phyloP scores from a whole-genome alignment of 2,329 filamentous ascomycete species.

The Truncatella angustata region DNA sequence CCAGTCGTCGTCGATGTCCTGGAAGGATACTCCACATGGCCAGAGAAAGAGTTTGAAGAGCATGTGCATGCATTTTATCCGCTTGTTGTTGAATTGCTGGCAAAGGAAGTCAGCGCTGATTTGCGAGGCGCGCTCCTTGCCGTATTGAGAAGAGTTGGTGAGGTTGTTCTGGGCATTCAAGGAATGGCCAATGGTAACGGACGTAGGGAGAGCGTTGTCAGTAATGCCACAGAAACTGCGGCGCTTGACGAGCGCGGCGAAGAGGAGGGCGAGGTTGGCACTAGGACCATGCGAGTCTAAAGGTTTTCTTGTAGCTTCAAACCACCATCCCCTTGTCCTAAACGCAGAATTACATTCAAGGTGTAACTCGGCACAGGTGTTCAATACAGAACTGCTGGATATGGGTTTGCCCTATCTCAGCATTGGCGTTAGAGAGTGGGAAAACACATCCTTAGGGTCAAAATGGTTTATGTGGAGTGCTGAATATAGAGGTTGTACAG shows the following conservation, averaged over 20 bases:
- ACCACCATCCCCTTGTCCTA: too few species aligned
- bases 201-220: slow-evolving; percentile 41
- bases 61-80: slow-evolving; percentile 86
- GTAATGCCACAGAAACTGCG: slow-evolving; percentile 20
- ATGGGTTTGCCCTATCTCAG: background rate
- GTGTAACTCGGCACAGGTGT: too few species aligned
- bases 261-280: slow-evolving; percentile 15
- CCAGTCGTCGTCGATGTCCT: slow-evolving; percentile 96
- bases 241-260: background rate
- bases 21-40: slow-evolving; percentile 87
- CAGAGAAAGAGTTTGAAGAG: slow-evolving; percentile 72
- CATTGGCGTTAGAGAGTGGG: background rate
- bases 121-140: slow-evolving; percentile 75
- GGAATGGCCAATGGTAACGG: slow-evolving; percentile 39
- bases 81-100: slow-evolving; percentile 76
- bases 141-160: slow-evolving; percentile 78
- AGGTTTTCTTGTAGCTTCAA: too few species aligned
- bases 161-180: slow-evolving; percentile 63
- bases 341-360: too few species aligned
- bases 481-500: too few species aligned
- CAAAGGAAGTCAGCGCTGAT: slow-evolving; percentile 77
- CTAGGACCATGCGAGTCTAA: slow-evolving; percentile 1
- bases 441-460: too few species aligned
- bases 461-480: too few species aligned
- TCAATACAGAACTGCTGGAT: background rate